Conservation (phyloP, 228 moss, liverwort and hornwort genomes). For the Sphagnum magellanicum region DNA sequence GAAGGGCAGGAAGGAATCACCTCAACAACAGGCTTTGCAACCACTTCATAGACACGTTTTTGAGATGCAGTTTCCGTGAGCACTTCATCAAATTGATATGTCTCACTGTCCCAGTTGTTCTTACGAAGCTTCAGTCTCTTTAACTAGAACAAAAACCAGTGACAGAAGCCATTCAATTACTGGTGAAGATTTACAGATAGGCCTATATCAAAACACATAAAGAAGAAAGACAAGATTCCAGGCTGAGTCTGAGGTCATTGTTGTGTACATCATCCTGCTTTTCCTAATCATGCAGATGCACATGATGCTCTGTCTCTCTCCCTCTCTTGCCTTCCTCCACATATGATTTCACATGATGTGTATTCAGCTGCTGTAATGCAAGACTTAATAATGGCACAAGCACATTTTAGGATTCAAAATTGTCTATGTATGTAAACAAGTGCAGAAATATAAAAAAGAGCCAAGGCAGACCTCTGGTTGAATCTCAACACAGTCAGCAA, state of each 20-base stretch:
- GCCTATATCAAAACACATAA: neutral
- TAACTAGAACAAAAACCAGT: conserved; percentile 37
- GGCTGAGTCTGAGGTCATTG: neutral
- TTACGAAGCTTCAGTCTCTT: conserved; percentile 94
- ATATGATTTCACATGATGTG: no score
- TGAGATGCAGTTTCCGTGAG: conserved; percentile 92
- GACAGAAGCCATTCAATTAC: neutral
- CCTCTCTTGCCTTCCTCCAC: no score
- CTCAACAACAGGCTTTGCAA: conserved; percentile 99
- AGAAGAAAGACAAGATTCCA: neutral
- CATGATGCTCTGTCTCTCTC: no score
- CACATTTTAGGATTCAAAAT: neutral
- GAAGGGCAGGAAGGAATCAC: neutral
- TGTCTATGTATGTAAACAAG: neutral
- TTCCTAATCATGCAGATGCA: neutral
- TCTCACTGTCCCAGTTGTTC: conserved; percentile 98
- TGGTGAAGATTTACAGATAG: neutral
- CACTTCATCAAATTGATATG: conserved; percentile 97
- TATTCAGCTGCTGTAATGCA: no score
- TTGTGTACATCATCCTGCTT: neutral
- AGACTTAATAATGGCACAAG: neutral
- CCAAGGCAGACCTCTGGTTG: conserved; percentile 76
- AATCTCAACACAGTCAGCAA: conserved; percentile 96
- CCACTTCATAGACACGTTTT: conserved; percentile 98
- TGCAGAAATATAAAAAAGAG: neutral